These are phyloP conservation scores for Brachypodium distachyon DNA, from an alignment of 202 grass and related monocot species.

Conservation along the genomic window DNA sequence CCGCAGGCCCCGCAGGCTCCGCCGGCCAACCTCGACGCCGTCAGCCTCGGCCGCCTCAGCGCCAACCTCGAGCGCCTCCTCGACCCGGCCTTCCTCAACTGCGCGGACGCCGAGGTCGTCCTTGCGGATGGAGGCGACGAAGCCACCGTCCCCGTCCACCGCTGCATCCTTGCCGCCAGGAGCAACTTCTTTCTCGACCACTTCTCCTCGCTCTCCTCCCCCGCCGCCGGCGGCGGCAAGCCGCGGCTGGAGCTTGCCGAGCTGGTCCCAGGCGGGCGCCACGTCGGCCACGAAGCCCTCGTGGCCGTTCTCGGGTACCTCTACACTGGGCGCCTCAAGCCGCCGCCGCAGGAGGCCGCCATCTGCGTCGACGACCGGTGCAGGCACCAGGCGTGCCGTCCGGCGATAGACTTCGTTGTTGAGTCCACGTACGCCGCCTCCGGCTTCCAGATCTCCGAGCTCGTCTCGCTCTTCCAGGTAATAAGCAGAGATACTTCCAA, in stretches of 20 bases:
- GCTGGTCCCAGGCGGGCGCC: conserved; percentile 36
- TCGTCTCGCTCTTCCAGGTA: conserved; percentile 73
- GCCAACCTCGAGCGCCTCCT: conserved; percentile 51
- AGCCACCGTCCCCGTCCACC: conserved; percentile 41
- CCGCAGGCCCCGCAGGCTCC: neutral
- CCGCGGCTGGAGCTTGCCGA: conserved; percentile 27
- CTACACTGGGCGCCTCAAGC: conserved; percentile 55
- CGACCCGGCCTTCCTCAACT: conserved; percentile 56
- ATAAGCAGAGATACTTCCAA: neutral
- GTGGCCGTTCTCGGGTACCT: conserved; percentile 51
- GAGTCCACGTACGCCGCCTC: conserved; percentile 59
- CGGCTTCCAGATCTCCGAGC: conserved; percentile 68
- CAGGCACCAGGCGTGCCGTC: conserved; percentile 46
- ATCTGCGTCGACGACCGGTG: conserved; percentile 48
- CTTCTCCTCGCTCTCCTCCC: conserved; percentile 22
- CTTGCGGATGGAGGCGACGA: conserved; percentile 18
- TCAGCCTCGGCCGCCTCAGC: conserved; percentile 51
- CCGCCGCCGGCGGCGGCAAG: conserved; percentile 11
- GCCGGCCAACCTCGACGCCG: conserved; percentile 18
- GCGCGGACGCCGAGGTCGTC: conserved; percentile 52
- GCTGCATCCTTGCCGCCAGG: conserved; percentile 74
- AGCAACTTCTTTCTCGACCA: conserved; percentile 54
- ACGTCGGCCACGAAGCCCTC: conserved; percentile 57
- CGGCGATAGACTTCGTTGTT: conserved; percentile 60
- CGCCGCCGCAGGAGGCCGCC: conserved; percentile 35